Base-by-base conservation (phyloP, 176 grass and related monocot genomes). In the Puya raimondii region DNA sequence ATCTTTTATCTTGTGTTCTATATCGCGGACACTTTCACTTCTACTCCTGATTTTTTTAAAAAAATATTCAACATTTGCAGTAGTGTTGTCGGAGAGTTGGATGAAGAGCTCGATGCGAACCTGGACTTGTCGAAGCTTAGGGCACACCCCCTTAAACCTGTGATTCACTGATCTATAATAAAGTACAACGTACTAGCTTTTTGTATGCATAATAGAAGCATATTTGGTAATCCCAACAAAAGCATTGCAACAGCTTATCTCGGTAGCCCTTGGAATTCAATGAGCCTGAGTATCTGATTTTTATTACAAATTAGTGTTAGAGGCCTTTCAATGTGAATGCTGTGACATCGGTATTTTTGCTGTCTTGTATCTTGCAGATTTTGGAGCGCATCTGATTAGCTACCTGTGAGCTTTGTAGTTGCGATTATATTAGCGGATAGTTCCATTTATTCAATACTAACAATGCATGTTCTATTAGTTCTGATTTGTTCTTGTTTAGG, bases 61-160 rank as follows among this genome's bases (percentile, higher is more conserved):
- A n/a, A n/a, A n/a, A n/a, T 47, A 17, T 74, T 11, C 61, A 73
- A 59, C 12, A 51, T 70, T 17, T 81, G 48, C 82, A 97, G 89
- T 85, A 81, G 86, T 20, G 82, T 92, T 16, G 94, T 97, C 14
- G 86, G 89, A 51, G 93, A 92, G 79, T 66, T 92, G n/a, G 93
- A 92, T 56, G 93, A 92, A 81, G 89, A 92, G 16, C 66, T 97
- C 59, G 89, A 97, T 66, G 77, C 84, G 53, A 87, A 79, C 17
- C 57, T 92, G 73, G 89, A 97, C 23, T 56, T 97, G 65, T 92
- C 84, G 1, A 84, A 79, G 68, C 72, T 97, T 20, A 90, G 89
- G 72, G 94, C 81, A 14, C 89, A 92, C 58, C 93, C 89, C 11
- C 72, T 97, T 16, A 90, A 90, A 58, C 84, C 89, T 2, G 86